These are phyloP conservation scores for Neopestalotiopsis rosae DNA, from an alignment of 2,329 filamentous ascomycete genomes.

Conservation along the genomic window DNA sequence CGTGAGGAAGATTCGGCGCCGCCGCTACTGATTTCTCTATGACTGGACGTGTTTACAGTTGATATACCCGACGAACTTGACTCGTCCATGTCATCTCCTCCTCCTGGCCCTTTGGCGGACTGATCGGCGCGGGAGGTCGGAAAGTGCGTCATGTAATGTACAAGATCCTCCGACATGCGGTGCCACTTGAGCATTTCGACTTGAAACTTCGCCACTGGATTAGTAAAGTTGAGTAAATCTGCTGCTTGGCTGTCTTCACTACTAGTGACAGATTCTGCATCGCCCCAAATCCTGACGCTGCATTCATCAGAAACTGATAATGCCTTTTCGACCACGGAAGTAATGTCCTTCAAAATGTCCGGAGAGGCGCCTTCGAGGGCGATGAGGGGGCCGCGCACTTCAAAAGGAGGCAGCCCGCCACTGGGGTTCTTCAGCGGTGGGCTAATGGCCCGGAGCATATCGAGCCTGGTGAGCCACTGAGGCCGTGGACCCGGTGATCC, in stretches of 20 bases:
- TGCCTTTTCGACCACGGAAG: slow-evolving; percentile 68
- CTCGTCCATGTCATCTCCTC: neutral
- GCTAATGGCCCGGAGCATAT: slow-evolving; percentile 76
- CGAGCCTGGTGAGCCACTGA: slow-evolving; percentile 73
- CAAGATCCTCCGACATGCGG: slow-evolving; percentile 73
- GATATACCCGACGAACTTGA: slow-evolving; percentile 6
- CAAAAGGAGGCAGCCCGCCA: slow-evolving; percentile 36
- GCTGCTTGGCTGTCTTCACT: slow-evolving; percentile 1
- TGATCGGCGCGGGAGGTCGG: slow-evolving; percentile 17
- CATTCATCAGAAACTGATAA: slow-evolving; percentile 54
- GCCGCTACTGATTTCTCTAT: too few species aligned
- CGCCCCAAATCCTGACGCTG: slow-evolving; percentile 53
- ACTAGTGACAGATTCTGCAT: slow-evolving; percentile 30
- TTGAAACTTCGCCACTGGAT: slow-evolving; percentile 65
- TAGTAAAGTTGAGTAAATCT: slow-evolving; percentile 34
- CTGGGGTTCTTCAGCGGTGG: slow-evolving; percentile 61
- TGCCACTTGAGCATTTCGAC: slow-evolving; percentile 77
- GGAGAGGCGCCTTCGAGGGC: slow-evolving; percentile 78
- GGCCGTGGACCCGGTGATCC: slow-evolving; percentile 13
- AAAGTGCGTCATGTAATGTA: slow-evolving; percentile 50
- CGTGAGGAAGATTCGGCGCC: neutral
- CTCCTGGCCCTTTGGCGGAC: neutral
- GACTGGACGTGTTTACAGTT: too few species aligned
- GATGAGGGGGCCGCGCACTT: slow-evolving; percentile 77
- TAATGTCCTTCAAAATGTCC: slow-evolving; percentile 58